Conservation (phyloP, 1,139 yeast genomes). For the Lodderomyces parapsilosis region DNA sequence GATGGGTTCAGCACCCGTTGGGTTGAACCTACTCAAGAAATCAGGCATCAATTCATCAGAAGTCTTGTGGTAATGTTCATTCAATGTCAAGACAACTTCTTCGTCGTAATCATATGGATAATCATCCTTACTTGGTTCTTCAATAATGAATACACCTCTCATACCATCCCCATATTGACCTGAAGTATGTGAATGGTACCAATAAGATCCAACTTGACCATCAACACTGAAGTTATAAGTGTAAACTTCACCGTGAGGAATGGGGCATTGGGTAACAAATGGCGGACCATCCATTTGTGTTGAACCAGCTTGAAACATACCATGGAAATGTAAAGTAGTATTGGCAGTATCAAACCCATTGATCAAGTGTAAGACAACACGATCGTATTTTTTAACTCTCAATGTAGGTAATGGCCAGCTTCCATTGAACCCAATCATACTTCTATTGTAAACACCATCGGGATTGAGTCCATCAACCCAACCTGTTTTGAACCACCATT, state of each 20-base stretch:
- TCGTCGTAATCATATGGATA: conserved; percentile 62
- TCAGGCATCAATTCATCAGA: conserved; percentile 41
- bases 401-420: conserved; percentile 75
- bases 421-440: conserved; percentile 66
- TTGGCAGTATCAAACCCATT: conserved; percentile 55
- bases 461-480: conserved; percentile 60
- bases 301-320: conserved; percentile 61
- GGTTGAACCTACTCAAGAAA: conserved; percentile 64
- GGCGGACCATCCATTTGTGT: conserved; percentile 78
- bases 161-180: conserved; percentile 79
- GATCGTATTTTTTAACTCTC: conserved; percentile 62
- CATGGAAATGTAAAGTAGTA: conserved; percentile 77
- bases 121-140: conserved; percentile 43
- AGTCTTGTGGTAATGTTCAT: conserved; percentile 63
- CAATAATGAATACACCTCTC: conserved; percentile 67
- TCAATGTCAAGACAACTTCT: conserved; percentile 53
- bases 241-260: conserved; percentile 62
- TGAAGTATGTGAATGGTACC: conserved; percentile 84
- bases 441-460: conserved; percentile 53
- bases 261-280: conserved; percentile 76
- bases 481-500: conserved; percentile 51
- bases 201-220: conserved; percentile 69
- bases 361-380: conserved; percentile 55
- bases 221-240: conserved; percentile 64
- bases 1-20: conserved; percentile 82